Conservation (phyloP, 257 asterid species). For the Petrea volubilis region DNA sequence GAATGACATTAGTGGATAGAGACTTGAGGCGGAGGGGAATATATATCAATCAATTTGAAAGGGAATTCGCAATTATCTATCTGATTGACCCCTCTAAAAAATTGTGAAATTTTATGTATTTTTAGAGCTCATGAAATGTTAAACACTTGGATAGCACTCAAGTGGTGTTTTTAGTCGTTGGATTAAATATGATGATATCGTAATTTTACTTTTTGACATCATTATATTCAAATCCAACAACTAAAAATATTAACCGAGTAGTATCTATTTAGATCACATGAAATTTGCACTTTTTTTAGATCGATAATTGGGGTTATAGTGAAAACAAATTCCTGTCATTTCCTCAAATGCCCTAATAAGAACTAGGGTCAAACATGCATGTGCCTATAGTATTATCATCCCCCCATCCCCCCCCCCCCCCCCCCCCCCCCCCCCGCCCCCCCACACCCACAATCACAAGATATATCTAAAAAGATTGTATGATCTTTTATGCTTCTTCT, state of each 20-base stretch:
- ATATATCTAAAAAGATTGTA: slow-evolving; percentile 33
- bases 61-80: slow-evolving; percentile 17
- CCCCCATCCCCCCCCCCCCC: slow-evolving; percentile 27
- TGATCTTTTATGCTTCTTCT: slow-evolving; percentile 27
- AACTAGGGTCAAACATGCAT: slow-evolving; percentile 59
- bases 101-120: too few species aligned
- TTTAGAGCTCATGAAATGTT: too few species aligned
- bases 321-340: slow-evolving; percentile 12
- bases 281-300: not conserved
- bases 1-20: slow-evolving; percentile 33
- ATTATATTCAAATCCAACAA: too few species aligned
- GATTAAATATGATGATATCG: too few species aligned
- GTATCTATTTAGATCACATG: too few species aligned
- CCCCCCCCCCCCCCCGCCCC: slow-evolving; percentile 27
- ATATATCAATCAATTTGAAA: slow-evolving; percentile 41
- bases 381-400: slow-evolving; percentile 41
- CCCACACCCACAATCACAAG: slow-evolving; percentile 32
- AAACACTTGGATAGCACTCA: too few species aligned
- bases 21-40: slow-evolving; percentile 12
- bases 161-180: too few species aligned
- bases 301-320: slow-evolving; percentile 3
- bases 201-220: too few species aligned
- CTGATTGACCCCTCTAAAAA: too few species aligned
- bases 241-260: too few species aligned
- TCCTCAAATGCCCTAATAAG: slow-evolving; percentile 41